phyloP scores from a whole-genome alignment of 2,329 filamentous ascomycete genomes.

The Scleromitrula shiraiana region DNA sequence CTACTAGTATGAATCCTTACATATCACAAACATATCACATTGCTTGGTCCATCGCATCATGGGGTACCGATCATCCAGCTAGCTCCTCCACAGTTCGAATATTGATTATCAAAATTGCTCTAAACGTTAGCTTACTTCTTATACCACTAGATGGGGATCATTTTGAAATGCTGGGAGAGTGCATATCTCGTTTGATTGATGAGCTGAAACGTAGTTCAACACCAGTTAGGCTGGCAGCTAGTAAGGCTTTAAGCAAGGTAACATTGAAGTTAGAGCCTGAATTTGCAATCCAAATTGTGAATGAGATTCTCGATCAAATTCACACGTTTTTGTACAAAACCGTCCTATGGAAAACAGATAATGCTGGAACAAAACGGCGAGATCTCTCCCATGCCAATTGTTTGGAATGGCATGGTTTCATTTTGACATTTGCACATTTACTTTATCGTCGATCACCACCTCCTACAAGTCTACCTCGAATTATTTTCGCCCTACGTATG shows the following conservation, averaged over 20 bases:
- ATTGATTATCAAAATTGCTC: slow-evolving; percentile 74
- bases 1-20: too few species aligned
- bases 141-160: slow-evolving; percentile 8
- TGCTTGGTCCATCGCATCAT: slow-evolving; percentile 53
- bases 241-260: slow-evolving; percentile 85
- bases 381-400: slow-evolving; percentile 72
- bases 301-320: slow-evolving; percentile 65
- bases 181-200: slow-evolving; percentile 69
- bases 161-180: slow-evolving; percentile 60
- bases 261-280: slow-evolving; percentile 69
- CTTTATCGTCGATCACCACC: slow-evolving; percentile 80
- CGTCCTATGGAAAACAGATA: too few species aligned
- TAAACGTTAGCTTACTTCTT: slow-evolving; percentile 62
- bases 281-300: slow-evolving; percentile 81
- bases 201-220: slow-evolving; percentile 88
- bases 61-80: too few species aligned
- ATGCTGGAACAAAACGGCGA: too few species aligned
- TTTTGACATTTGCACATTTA: slow-evolving; percentile 77
- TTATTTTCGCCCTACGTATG: slow-evolving; percentile 68
- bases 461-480: slow-evolving; percentile 58
- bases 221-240: slow-evolving; percentile 80
- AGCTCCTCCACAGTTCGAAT: too few species aligned
- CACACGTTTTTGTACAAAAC: slow-evolving; percentile 27
- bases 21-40: slow-evolving; percentile 63
- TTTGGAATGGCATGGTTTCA: slow-evolving; percentile 85